Percentiles rank a stretch among this genome's conserved stretches.
Conservation (phyloP, 2,329 filamentous ascomycete genomes). For the Aplosporella prunicola region DNA sequence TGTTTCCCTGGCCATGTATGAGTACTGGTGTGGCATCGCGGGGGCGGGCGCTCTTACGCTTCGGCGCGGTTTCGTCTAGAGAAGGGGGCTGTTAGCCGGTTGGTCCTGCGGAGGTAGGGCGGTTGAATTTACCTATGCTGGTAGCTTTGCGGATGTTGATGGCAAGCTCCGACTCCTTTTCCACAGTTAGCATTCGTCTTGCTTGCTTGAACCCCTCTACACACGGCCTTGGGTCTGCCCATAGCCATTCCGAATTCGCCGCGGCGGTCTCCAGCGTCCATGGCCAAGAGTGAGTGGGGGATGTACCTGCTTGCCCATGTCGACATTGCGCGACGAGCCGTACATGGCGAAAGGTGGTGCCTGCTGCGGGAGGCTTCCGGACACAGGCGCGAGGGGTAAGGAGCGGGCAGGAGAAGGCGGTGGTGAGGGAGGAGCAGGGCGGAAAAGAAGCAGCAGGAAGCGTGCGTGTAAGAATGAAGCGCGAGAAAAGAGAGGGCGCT, state of each 20-base stretch:
- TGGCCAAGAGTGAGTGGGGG: too few species aligned
- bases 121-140: slow-evolving; percentile 42
- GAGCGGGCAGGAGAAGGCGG: slow-evolving; percentile 3
- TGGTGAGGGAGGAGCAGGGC: not conserved
- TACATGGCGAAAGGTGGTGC: slow-evolving; percentile 19
- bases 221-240: too few species aligned
- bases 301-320: slow-evolving; percentile 50
- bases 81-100: slow-evolving; percentile 13
- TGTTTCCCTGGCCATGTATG: slow-evolving; percentile 58
- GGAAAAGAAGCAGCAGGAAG: not conserved
- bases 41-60: slow-evolving; percentile 40
- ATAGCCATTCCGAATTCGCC: too few species aligned
- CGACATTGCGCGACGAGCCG: slow-evolving; percentile 45
- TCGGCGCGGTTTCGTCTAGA: slow-evolving; percentile 55
- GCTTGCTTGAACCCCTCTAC: not conserved
- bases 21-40: slow-evolving; percentile 18
- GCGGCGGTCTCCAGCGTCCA: too few species aligned
- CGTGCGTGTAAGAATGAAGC: not conserved
- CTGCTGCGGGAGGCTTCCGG: slow-evolving; percentile 7
- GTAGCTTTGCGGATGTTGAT: slow-evolving; percentile 61
- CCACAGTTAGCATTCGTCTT: not conserved
- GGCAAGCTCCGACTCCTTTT: slow-evolving; percentile 55
- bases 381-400: too few species aligned
- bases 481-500: too few species aligned
- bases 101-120: not conserved